Evolutionary conservation across 228 moss, liverwort and hornwort genomes (phyloP), one percentile per base, ranked within the genome.

Genomic region (Sphagnum magellanicum): DNA sequence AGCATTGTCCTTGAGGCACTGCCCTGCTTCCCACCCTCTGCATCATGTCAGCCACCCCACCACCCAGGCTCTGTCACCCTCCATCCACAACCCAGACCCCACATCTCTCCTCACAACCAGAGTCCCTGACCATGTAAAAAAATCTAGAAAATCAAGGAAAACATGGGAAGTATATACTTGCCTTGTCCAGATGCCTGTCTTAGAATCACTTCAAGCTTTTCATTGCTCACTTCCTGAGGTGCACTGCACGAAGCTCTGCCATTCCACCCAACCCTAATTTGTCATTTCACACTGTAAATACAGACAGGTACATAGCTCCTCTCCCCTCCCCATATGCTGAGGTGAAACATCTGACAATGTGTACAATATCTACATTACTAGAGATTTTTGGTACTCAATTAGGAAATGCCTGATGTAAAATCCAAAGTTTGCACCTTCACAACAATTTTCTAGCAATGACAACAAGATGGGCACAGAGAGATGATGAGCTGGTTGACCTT

Each of bases 141-240:
- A 32, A 32, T 32, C 32, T 32, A 32, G 32, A 32, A 32, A 32
- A 32, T 32, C 32, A 32, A 32, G 32, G 32, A 32, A 32, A 32
- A 32, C 2, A 32, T 8, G 3, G 62, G 49, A 57, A 50, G 49
- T 16, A 50, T 57, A 49, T 67, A 81, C 96, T 83, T 91, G 86
- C 96, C 96, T 96, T 89, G 81, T 66, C 71, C 88, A 59, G 85
- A 83, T 58, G 81, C 73, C 65, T 84, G 82, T 73, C 89, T 89
- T 79, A 98, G 67, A 74, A 98, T 87, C 59, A 92, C 84, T 72
- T 98, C 98, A 73, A 98, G 77, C 73, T 92, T 93, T 61, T 98
- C 94, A 82, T 76, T 90, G 78, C 87, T 92, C 77, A 98, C 80
- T 83, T 98, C 98, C 77, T 94, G 98, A 61, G 92, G 92, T 69